Base-by-base conservation (phyloP, 1,139 yeast genomes). In the Hyphopichia wangnamkhiaoensis region DNA sequence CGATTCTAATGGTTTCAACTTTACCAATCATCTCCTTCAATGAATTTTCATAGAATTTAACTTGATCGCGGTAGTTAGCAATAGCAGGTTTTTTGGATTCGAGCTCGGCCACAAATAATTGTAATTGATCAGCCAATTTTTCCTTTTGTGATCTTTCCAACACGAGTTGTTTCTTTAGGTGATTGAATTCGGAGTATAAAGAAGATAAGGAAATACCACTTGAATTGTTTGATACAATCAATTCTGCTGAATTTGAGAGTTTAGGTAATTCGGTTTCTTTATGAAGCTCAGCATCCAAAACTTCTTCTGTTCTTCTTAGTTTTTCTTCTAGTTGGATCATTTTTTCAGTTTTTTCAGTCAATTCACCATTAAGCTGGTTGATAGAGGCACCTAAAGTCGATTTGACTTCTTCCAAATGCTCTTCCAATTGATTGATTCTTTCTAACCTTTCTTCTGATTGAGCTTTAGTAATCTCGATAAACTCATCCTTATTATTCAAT, bases 71-170 rank as follows among this genome's bases (percentile, higher is more conserved):
- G 80, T 87, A 46, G 80, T 84, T 63, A 4, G 85, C 76, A 37
- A 91, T 74, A 1, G 84, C 70, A 0, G 98, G 98, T 40, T 89
- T 84, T 51, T 86, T 84, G 19, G 79, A 74, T 55, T 90, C 95
- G 48, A 93, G 69, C 56, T 91, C 97, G 24, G 69, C 71, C 26
- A 90, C 79, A 50, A 91, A 83, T 0, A 75, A 68, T 49, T 84
- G 84, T 45, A 91, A 69, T 59, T 89, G 93, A 27, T 68, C 61
- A 42, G 91, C 85, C 41, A 91, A 70, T 41, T 78, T 75, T 42
- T 80, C 82, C 52, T 87, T 90, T 42, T 86, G 84, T 24, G 82
- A 74, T 49, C 80, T 77, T 56, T 89, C 96, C 41, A 81, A 74
- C 5, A 80, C 75, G 33, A 89, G 64, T 49, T 85, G 84, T 47